Base-by-base conservation (phyloP, 1,139 yeast genomes). In the Geotrichum phurueaensis region DNA sequence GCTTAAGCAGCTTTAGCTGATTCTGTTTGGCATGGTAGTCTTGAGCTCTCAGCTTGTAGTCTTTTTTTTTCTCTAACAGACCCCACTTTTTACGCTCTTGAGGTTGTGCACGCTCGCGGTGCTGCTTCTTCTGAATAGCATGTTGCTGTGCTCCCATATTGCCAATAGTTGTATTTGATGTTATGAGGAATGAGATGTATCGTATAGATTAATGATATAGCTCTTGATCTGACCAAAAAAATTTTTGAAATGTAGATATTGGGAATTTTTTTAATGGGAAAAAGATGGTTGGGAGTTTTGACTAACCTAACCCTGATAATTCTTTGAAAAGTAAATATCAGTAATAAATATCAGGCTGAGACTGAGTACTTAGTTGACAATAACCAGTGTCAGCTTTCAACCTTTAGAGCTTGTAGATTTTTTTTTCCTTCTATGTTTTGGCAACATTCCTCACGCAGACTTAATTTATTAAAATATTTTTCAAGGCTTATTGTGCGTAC, bases 41-140 rank as follows among this genome's bases (percentile, higher is more conserved):
- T 56, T 83, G 85, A 0, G 98, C 96, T 74, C 99, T 84, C 56
- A 90, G 81, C 68, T 83, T 84, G 75, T 94, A 94, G 75, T 94
- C 99, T 75, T 92, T 92, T 79, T 94, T 95, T 81, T 94, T 94
- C 75, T 94, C 98, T 58, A 94, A 80, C 47, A 91, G 83, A 48
- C 98, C 98, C 75, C 81, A 85, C 70, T 81, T 82, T 68, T 84
- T 79, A 63, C 99, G 81, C 56, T 84, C 85, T 55, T 78, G 78
- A 2, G 91, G 87, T 75, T 94, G 99, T 10, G 96, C 83, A 70
- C 99, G 84, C 77, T 94, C 99, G 66, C 91, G 79, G 70, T 94
- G 99, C 79, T 94, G 98, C 70, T 90, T 94, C 78, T 94, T 94
- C 75, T 94, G 97, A 39, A 92, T 85, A 72, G 89, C 88, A 74